Percentiles rank a stretch among this genome's conserved stretches.
Conservation (phyloP, 108 stramenopile genomes). For the Skeletonema grethae region DNA sequence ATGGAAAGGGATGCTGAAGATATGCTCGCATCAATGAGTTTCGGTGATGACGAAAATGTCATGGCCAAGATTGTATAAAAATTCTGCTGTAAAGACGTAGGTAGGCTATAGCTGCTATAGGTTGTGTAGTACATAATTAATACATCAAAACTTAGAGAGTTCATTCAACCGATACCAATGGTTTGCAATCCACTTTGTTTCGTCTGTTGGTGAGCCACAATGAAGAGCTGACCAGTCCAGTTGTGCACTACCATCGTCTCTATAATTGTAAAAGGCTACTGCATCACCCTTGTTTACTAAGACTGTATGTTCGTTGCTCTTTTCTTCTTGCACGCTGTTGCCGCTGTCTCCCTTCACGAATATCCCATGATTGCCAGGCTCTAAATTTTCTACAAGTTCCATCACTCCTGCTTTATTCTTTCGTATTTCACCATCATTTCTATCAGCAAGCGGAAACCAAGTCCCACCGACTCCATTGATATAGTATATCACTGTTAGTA, state of each 20-base stretch:
- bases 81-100: background rate
- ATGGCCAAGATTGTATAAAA: background rate
- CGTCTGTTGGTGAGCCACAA: slow-evolving; percentile 49
- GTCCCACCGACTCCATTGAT: slow-evolving; percentile 70
- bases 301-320: slow-evolving; percentile 8
- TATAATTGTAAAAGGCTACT: slow-evolving; percentile 63
- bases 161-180: slow-evolving; percentile 51
- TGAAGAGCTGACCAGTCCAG: slow-evolving; percentile 64
- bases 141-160: slow-evolving; percentile 6
- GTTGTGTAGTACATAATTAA: background rate
- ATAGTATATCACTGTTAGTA: slow-evolving; percentile 64
- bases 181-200: slow-evolving; percentile 62
- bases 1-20: background rate
- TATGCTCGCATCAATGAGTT: background rate
- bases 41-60: background rate
- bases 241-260: slow-evolving; percentile 22
- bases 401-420: slow-evolving; percentile 15
- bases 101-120: background rate
- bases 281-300: slow-evolving; percentile 54
- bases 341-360: slow-evolving; percentile 3
- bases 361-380: slow-evolving; percentile 23
- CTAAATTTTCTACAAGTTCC: background rate
- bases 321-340: slow-evolving; percentile 11
- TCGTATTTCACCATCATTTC: background rate
- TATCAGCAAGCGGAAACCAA: slow-evolving; percentile 67